Evolutionary conservation across 805 yeast genomes (phyloP).

Genomic region (Hanseniaspora mollemarum): DNA sequence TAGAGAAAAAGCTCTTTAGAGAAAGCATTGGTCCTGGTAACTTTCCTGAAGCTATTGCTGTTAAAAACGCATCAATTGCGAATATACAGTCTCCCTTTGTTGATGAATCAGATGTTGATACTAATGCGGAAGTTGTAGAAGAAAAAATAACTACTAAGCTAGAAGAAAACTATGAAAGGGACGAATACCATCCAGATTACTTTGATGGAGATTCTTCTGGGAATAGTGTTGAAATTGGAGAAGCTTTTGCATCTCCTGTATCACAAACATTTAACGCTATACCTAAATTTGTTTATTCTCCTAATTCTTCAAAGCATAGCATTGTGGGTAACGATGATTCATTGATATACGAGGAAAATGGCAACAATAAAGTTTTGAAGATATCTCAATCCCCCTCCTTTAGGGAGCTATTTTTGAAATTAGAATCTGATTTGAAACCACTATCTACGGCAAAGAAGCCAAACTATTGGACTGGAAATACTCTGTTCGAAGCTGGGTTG

Average conservation of each 20-base stretch:
- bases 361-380: neutral
- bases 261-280: neutral
- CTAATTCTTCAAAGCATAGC: neutral
- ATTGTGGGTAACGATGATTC: neutral
- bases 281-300: neutral
- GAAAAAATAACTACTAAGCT: neutral
- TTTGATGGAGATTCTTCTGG: neutral
- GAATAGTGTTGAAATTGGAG: slow-evolving; percentile 7
- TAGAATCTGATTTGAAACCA: slow-evolving; percentile 14
- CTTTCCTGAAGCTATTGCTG: neutral
- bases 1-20: slow-evolving; percentile 7
- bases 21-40: neutral
- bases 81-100: neutral
- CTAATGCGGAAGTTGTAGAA: neutral
- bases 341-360: neutral
- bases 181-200: neutral
- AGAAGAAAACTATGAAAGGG: neutral
- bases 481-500: neutral
- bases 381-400: slow-evolving; percentile 14
- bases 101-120: neutral
- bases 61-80: neutral
- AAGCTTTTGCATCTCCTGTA: neutral
- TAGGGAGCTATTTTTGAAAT: slow-evolving; percentile 12
- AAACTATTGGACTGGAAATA: slow-evolving; percentile 8
- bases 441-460: neutral